A percentile compares a stretch with the other conserved stretches of the same genome.
These are phyloP conservation scores for Colletotrichum incanum DNA, from an alignment of 2,329 filamentous ascomycete genomes.

Conservation along the genomic window DNA sequence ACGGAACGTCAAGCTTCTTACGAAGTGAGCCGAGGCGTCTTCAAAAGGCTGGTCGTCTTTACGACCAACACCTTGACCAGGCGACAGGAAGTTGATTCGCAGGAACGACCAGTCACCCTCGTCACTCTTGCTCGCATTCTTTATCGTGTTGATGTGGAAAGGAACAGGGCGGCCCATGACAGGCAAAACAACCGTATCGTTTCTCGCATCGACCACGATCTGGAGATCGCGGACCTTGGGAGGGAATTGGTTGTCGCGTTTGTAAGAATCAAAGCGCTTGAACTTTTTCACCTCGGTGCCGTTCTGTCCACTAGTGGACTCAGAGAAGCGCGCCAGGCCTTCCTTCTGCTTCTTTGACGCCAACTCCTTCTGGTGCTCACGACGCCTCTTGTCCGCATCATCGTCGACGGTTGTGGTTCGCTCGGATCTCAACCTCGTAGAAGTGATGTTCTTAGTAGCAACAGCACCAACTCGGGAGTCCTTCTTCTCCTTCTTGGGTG, in stretches of 20 bases:
- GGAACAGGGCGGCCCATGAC: constrained; percentile 98
- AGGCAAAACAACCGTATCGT: constrained; percentile 89
- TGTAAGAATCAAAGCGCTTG: constrained; percentile 99
- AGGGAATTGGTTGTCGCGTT: constrained; percentile 95
- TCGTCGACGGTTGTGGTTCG: constrained; percentile 90
- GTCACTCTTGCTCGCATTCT: constrained; percentile 98
- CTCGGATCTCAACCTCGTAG: constrained; percentile 92
- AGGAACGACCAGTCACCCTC: constrained; percentile 95
- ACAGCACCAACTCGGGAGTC: constrained; percentile 87
- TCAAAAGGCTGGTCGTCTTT: constrained; percentile 99
- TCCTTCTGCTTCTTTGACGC: constrained; percentile 91
- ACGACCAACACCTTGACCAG: constrained; percentile 95
- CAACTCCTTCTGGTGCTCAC: constrained; percentile 92
- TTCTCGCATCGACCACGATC: constrained; percentile 93
- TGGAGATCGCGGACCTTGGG: constrained; percentile 85
- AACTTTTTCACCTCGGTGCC: constrained; percentile 98
- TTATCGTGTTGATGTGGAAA: constrained; percentile 98
- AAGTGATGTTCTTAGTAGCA: constrained; percentile 95
- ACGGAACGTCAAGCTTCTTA: constrained; percentile 94
- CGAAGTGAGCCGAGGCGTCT: constrained; percentile 94
- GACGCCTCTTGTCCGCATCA: constrained; percentile 87
- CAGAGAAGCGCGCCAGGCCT: constrained; percentile 87
- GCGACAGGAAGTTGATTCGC: constrained; percentile 96
- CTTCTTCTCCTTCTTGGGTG: constrained; percentile 93
- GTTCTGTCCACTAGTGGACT: constrained; percentile 87